Base-by-base conservation (phyloP, 2,329 filamentous ascomycete genomes). In the Elsinoe australis region DNA sequence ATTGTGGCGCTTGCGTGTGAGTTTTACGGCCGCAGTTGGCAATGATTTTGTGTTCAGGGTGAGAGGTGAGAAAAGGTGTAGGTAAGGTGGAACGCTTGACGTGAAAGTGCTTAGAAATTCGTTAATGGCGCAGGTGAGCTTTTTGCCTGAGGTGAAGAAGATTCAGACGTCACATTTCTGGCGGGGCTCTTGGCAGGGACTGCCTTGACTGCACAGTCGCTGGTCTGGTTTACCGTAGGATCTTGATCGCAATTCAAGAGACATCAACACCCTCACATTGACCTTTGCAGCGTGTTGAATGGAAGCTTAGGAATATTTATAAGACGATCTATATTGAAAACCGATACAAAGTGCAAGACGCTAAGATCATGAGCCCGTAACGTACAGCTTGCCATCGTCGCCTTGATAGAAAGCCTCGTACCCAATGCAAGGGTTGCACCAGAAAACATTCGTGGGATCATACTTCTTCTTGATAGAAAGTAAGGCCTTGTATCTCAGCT, bases 361-460 rank as follows among this genome's bases (percentile, higher is more conserved):
- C n/a, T n/a, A n/a, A n/a, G n/a, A n/a, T 15, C 28, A 44, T 14
- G 39, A 44, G 3, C 39, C 39, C 14, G 39, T 10, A 21, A 44
- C 26, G 29, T 47, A 47, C 18, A 47, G 44, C 32, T 47, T 47
- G 21, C 44, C 44, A 19, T 47, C 44, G 15, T 17, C 29, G 19
- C 32, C 29, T 6, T 34, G 14, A 3, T 17, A 34, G 7, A 47
- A 36, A 8, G 44, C 14, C 32, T 47, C 44, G 44, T 26, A 34
- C 8, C 32, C 32, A 5, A 47, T 31, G 19, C 44, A 47, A 24
- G 44, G 44, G 44, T 34, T 47, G 29, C 44, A 47, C 26, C 28
- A 70, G 53, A 71, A 69, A 38, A 69, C 53, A 32, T 61, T 58
- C 0, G 61, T 4, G 5, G 68, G 68, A 52, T 72, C 69, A 53